phyloP scores from a whole-genome alignment of 768 basidiomycete genomes.

The Tricholoma bakamatsutake region DNA sequence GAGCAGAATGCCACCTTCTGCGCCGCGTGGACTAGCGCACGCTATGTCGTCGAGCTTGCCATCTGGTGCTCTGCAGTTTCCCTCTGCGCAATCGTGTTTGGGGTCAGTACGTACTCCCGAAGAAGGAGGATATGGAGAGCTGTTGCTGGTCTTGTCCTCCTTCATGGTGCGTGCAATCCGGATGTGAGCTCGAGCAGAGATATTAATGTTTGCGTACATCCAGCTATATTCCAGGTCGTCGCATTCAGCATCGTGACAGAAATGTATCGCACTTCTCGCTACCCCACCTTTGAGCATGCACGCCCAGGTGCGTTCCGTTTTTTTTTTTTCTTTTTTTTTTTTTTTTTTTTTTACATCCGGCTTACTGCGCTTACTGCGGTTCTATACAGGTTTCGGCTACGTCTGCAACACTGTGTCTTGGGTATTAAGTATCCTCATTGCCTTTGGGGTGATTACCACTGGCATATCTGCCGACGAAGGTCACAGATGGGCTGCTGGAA shows the following conservation, averaged over 20 bases:
- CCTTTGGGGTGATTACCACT: slow-evolving; percentile 50
- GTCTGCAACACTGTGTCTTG: slow-evolving; percentile 56
- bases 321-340: too few relatives aligned
- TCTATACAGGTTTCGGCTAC: slow-evolving; percentile 50
- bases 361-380: not conserved
- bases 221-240: slow-evolving; percentile 55
- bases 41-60: slow-evolving; percentile 58
- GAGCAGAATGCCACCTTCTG: slow-evolving; percentile 56
- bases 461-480: slow-evolving; percentile 59
- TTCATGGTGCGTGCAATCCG: slow-evolving; percentile 44
- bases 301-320: slow-evolving; percentile 52
- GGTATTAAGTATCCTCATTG: slow-evolving; percentile 48
- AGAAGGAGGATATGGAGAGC: slow-evolving; percentile 74
- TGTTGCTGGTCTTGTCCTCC: slow-evolving; percentile 55
- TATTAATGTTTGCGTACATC: not conserved
- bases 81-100: slow-evolving; percentile 53
- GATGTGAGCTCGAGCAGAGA: not conserved
- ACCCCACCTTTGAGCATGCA: slow-evolving; percentile 50
- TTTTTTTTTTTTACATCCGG: not conserved
- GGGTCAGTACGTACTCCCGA: slow-evolving; percentile 67
- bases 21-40: slow-evolving; percentile 64
- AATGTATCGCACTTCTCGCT: slow-evolving; percentile 40
- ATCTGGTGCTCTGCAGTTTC: slow-evolving; percentile 59
- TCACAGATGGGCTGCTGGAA: slow-evolving; percentile 72
- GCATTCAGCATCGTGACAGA: slow-evolving; percentile 64